phyloP scores from a whole-genome alignment of 345 rosid genomes.

The Fremontodendron californicum region DNA sequence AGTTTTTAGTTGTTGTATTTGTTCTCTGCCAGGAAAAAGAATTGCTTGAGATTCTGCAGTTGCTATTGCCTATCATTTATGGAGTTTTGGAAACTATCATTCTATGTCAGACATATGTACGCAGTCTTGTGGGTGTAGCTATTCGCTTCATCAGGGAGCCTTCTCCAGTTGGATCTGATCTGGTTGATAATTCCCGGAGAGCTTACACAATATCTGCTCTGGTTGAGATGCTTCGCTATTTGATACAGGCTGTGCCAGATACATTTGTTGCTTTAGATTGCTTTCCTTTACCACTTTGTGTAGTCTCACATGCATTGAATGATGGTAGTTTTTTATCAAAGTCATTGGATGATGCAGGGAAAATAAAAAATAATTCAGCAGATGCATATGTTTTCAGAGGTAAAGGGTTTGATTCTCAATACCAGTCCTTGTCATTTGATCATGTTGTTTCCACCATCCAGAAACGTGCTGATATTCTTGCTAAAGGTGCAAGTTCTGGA shows the following conservation, averaged over 20 bases:
- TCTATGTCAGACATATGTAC: slow-evolving; percentile 86
- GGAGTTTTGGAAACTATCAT: slow-evolving; percentile 80
- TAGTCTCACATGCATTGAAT: slow-evolving; percentile 57
- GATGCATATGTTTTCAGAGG: slow-evolving; percentile 55
- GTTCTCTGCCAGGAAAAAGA: slow-evolving; percentile 71
- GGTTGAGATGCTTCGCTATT: slow-evolving; percentile 86
- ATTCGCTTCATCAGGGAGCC: slow-evolving; percentile 81
- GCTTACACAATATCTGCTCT: slow-evolving; percentile 87
- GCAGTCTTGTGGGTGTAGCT: slow-evolving; percentile 63
- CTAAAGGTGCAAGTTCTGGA: slow-evolving; percentile 66
- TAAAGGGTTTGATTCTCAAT: slow-evolving; percentile 65
- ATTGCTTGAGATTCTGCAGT: slow-evolving; percentile 71
- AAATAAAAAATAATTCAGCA: slow-evolving; percentile 45
- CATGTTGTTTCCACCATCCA: slow-evolving; percentile 67
- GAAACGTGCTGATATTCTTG: slow-evolving; percentile 72
- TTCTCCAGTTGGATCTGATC: slow-evolving; percentile 89
- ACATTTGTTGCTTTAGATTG: slow-evolving; percentile 94
- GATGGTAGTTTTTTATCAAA: slow-evolving; percentile 69
- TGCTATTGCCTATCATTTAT: slow-evolving; percentile 83
- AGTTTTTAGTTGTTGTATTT: slow-evolving; percentile 21
- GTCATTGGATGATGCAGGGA: slow-evolving; percentile 63
- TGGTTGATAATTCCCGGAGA: slow-evolving; percentile 92
- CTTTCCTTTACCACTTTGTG: slow-evolving; percentile 83
- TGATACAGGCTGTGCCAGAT: slow-evolving; percentile 87
- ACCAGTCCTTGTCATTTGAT: slow-evolving; percentile 68